phyloP scores from a whole-genome alignment of 176 grass and related monocot species.

The Typha latifolia region DNA sequence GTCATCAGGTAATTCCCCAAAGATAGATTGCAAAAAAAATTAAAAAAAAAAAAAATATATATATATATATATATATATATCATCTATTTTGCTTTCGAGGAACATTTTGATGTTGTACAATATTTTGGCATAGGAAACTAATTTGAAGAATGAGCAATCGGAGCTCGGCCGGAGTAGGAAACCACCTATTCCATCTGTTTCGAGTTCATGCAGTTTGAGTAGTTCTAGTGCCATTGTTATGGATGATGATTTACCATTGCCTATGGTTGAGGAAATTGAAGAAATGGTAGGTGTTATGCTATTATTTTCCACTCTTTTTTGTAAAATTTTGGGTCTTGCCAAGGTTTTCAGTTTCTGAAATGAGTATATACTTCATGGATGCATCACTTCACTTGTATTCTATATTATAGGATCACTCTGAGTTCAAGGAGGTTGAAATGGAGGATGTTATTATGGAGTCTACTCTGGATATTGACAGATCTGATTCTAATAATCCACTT shows the following conservation, averaged over 20 bases:
- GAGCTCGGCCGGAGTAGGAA: slow-evolving; percentile 14
- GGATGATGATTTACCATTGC: slow-evolving; percentile 20
- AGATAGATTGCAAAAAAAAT: neutral
- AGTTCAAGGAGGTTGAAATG: slow-evolving; percentile 39
- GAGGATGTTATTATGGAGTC: slow-evolving; percentile 28
- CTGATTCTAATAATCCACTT: slow-evolving; percentile 51
- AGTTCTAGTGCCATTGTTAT: slow-evolving; percentile 3
- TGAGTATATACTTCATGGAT: neutral
- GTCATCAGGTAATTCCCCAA: slow-evolving; percentile 12
- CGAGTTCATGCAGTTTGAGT: neutral
- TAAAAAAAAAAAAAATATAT: neutral
- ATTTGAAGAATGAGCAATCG: no score
- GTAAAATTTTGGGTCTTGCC: neutral
- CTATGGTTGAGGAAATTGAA: slow-evolving; percentile 18
- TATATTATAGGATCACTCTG: slow-evolving; percentile 28
- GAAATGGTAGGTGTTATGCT: slow-evolving; percentile 42
- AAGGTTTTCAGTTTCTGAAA: neutral
- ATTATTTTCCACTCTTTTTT: neutral
- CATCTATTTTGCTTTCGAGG: neutral
- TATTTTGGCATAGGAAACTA: neutral
- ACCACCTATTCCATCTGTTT: neutral
- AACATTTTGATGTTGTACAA: neutral
- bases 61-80: no score
- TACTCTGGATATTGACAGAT: slow-evolving; percentile 53
- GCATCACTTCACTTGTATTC: neutral